Conservation (phyloP, 1,284 basidiomycete genomes). For the Ganoderma meredithae region DNA sequence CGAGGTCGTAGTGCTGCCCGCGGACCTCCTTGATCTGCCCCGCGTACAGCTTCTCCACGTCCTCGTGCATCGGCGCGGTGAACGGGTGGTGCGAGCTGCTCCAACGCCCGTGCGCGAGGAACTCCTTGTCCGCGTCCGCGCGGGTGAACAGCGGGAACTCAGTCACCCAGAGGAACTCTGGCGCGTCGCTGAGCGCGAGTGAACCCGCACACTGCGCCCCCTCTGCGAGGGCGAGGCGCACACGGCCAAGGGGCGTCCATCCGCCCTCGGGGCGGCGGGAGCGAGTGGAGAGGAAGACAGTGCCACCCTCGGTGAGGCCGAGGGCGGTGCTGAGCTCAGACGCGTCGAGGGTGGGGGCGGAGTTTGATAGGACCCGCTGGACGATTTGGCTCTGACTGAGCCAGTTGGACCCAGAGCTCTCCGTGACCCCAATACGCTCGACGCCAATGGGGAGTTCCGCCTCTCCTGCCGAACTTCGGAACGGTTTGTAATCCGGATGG, state of each 20-base stretch:
- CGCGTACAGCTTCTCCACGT: constrained; percentile 76
- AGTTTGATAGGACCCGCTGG: constrained; percentile 34
- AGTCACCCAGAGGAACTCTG: constrained; percentile 95
- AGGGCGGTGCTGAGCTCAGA: constrained; percentile 35
- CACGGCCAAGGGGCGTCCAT: constrained; percentile 81
- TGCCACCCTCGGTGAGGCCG: constrained; percentile 30
- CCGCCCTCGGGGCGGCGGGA: constrained; percentile 71
- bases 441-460: constrained; percentile 12
- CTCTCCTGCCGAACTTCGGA: constrained; percentile 17
- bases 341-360: background rate
- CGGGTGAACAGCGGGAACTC: constrained; percentile 95
- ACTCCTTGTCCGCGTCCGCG: constrained; percentile 88
- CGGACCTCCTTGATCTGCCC: constrained; percentile 77
- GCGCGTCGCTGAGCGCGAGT: constrained; percentile 54
- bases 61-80: constrained; percentile 93
- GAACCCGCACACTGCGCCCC: constrained; percentile 64
- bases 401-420: constrained; percentile 55
- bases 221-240: constrained; percentile 74
- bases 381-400: constrained; percentile 45
- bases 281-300: constrained; percentile 56
- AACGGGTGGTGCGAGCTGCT: constrained; percentile 95
- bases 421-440: constrained; percentile 55
- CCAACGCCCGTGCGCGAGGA: constrained; percentile 86
- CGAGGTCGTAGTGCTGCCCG: constrained; percentile 97
- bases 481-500: constrained; percentile 10